phyloP scores from a whole-genome alignment of 2,329 filamentous ascomycete species.

The Epichloe hybrida region DNA sequence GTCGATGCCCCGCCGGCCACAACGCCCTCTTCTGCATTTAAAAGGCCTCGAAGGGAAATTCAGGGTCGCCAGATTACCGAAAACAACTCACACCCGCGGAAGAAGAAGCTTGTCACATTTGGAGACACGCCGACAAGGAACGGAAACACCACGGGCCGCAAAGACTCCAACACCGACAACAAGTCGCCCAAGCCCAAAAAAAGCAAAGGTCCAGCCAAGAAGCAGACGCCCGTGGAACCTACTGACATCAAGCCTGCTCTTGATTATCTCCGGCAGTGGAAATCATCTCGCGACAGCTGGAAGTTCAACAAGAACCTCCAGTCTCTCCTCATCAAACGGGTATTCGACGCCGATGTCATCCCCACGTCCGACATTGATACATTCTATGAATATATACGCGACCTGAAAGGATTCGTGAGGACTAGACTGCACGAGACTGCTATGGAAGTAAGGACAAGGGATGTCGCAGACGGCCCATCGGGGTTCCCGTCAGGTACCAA shows the following conservation, averaged over 20 bases:
- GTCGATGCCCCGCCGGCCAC: constrained; percentile 20
- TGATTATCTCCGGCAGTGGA: constrained; percentile 65
- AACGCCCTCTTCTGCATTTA: constrained; percentile 17
- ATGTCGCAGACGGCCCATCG: constrained; percentile 34
- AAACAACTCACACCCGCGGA: constrained; percentile 20
- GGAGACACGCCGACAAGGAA: constrained; percentile 27
- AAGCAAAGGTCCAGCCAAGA: constrained; percentile 26
- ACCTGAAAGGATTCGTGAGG: constrained; percentile 62
- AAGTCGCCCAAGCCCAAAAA: constrained; percentile 21
- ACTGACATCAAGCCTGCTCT: constrained; percentile 49
- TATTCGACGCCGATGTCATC: constrained; percentile 59
- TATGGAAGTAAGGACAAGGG: constrained; percentile 42
- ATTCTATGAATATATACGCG: constrained; percentile 65
- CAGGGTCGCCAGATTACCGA: constrained; percentile 7
- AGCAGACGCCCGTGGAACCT: constrained; percentile 23
- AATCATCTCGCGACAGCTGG: constrained; percentile 58
- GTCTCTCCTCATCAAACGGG: constrained; percentile 69
- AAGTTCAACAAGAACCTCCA: constrained; percentile 96
- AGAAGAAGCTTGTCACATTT: constrained; percentile 37
- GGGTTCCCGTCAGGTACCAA: constrained; percentile 37
- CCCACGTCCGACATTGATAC: constrained; percentile 55
- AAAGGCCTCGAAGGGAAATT: constrained; percentile 22
- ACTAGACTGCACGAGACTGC: constrained; percentile 55
- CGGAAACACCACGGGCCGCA: constrained; percentile 9
- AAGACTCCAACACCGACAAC: constrained; percentile 10